Percentiles rank a stretch among this genome's conserved stretches.
phyloP scores from a whole-genome alignment of 1,284 basidiomycete genomes.

The Lignosus rhinocerotis region DNA sequence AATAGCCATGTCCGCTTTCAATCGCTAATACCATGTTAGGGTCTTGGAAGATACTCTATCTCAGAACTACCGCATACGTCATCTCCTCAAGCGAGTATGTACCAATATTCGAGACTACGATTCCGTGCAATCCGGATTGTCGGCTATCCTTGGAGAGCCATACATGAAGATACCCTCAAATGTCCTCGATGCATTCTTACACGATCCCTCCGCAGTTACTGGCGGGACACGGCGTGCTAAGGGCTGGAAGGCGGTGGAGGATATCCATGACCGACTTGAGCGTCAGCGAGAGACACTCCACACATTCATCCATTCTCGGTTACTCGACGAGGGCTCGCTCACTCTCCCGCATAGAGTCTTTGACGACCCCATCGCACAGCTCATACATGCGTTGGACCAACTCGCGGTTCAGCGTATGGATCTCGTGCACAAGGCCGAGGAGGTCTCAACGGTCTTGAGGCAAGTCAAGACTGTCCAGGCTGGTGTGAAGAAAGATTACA shows the following conservation, averaged over 20 bases:
- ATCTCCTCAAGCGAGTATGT: constrained; percentile 64
- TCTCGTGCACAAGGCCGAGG: constrained; percentile 43
- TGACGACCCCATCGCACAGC: constrained; percentile 50
- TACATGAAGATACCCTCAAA: constrained; percentile 57
- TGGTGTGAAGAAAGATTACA: constrained; percentile 62
- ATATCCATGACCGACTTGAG: constrained; percentile 60
- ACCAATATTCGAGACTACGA: constrained; percentile 64
- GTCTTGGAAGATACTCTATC: constrained; percentile 54
- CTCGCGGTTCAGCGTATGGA: constrained; percentile 40
- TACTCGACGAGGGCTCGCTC: constrained; percentile 5
- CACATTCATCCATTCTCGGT: constrained; percentile 37
- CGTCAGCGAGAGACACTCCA: constrained; percentile 59
- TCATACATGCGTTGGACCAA: constrained; percentile 47
- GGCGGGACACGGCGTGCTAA: constrained; percentile 54
- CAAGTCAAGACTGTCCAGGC: constrained; percentile 54
- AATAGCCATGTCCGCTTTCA: too few species aligned
- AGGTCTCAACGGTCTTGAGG: constrained; percentile 48
- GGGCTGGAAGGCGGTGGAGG: constrained; percentile 72
- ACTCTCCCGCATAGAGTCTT: constrained; percentile 44
- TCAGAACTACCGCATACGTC: constrained; percentile 66
- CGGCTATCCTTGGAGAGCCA: constrained; percentile 46
- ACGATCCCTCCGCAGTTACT: constrained; percentile 73
- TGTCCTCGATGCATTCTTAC: constrained; percentile 67
- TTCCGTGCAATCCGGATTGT: constrained; percentile 49
- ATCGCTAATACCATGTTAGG: constrained; percentile 36